phyloP scores from a whole-genome alignment of 140 eudicot species.

The Oenanthe javanica region DNA sequence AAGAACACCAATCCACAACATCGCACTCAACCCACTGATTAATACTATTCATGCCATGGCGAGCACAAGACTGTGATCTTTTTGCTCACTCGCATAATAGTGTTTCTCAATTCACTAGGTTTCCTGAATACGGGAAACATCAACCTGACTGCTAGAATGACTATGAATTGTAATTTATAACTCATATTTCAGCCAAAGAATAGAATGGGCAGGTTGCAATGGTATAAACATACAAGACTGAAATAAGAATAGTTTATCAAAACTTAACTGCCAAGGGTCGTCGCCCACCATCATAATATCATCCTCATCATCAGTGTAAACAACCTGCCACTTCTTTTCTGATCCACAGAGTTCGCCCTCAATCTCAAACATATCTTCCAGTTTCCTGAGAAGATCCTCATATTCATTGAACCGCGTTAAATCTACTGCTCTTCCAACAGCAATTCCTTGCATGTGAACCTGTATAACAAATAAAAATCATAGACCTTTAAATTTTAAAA shows the following conservation, averaged over 20 bases:
- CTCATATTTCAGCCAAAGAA: background rate
- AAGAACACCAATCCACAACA: background rate
- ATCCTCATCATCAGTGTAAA: slow-evolving; percentile 86
- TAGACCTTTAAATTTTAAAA: background rate
- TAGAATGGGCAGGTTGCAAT: background rate
- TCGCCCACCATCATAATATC: slow-evolving; percentile 99
- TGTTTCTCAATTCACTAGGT: background rate
- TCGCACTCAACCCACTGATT: background rate
- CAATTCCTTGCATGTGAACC: slow-evolving; percentile 99
- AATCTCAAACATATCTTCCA: slow-evolving; percentile 86
- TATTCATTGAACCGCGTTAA: slow-evolving; percentile 57
- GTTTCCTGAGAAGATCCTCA: slow-evolving; percentile 63
- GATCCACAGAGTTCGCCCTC: slow-evolving; percentile 68
- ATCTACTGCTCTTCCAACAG: slow-evolving; percentile 97
- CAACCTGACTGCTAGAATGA: background rate
- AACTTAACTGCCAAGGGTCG: slow-evolving; percentile 96
- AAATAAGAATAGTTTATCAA: slow-evolving; percentile 2
- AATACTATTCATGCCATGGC: background rate
- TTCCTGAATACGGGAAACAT: background rate
- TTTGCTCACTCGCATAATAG: background rate
- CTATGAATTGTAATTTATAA: background rate
- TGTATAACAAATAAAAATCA: slow-evolving; percentile 10
- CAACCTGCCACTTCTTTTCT: slow-evolving; percentile 84
- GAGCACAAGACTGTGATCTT: background rate
- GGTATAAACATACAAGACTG: background rate